Conservation (phyloP, 495 filamentous ascomycete species). For the Diplogelasinospora grovesii region DNA sequence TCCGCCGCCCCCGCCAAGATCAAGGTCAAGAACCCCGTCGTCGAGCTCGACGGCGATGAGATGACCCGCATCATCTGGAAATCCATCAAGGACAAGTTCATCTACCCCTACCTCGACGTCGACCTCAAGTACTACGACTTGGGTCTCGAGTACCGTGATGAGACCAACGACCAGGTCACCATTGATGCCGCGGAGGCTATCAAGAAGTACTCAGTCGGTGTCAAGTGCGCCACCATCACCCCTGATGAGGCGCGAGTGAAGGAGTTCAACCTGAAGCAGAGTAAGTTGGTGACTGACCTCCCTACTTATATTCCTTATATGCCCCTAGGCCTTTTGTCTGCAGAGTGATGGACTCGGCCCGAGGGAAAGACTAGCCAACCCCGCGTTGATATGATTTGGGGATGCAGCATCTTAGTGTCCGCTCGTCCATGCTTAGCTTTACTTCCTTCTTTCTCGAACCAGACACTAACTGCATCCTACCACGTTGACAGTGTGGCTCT, state of each 20-base stretch:
- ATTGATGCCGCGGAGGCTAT: conserved; percentile 92
- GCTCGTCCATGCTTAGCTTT: too few relatives aligned
- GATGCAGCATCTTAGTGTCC: too few relatives aligned
- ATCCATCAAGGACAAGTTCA: conserved; percentile 97
- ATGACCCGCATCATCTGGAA: conserved; percentile 99
- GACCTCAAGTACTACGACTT: conserved; percentile 99
- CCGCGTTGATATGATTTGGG: too few relatives aligned
- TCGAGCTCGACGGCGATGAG: conserved; percentile 97
- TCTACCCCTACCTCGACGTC: conserved; percentile 87
- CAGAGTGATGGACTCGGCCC: too few relatives aligned
- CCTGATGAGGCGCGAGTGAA: conserved; percentile 93
- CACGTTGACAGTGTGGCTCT: conserved; percentile 71
- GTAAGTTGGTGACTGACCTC: too few relatives aligned
- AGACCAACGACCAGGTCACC: conserved; percentile 95
- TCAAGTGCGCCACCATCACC: conserved; percentile 99
- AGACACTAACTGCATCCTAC: conserved; percentile 9
- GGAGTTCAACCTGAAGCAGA: conserved; percentile 98
- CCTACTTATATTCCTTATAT: too few relatives aligned
- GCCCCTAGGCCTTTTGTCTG: too few relatives aligned
- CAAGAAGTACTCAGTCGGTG: conserved; percentile 96
- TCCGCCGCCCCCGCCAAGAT: conserved; percentile 57
- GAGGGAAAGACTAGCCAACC: too few relatives aligned
- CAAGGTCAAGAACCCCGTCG: conserved; percentile 95
- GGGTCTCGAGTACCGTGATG: conserved; percentile 87
- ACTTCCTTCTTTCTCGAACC: not conserved